These are phyloP conservation scores for Petrea volubilis DNA, from an alignment of 257 asterid genomes.

Conservation along the genomic window DNA sequence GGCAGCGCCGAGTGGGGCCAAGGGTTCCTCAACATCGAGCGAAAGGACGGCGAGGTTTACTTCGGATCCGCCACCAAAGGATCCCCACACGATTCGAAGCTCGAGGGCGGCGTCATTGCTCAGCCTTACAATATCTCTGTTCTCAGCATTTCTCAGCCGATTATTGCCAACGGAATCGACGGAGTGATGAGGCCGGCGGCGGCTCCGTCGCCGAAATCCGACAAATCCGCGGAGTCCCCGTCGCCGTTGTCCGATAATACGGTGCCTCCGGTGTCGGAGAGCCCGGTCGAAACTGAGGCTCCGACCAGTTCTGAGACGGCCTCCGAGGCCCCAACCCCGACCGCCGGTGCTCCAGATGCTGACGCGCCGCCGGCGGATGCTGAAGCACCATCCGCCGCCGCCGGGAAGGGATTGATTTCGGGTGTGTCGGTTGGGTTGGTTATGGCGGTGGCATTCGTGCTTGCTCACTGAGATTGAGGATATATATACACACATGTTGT, in stretches of 20 bases:
- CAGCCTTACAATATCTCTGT: neutral
- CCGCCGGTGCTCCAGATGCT: conserved; percentile 3
- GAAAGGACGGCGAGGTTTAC: neutral
- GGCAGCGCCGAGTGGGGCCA: neutral
- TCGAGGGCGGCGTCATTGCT: neutral
- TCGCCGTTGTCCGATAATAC: neutral
- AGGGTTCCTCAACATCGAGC: neutral
- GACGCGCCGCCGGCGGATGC: conserved; percentile 15
- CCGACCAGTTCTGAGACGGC: neutral
- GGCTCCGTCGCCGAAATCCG: conserved; percentile 33
- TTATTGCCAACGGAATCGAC: conserved; percentile 31
- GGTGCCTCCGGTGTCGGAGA: neutral
- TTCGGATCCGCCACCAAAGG: neutral
- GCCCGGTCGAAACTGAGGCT: conserved; percentile 7
- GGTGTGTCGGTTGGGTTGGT: conserved; percentile 16
- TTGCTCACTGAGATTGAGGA: neutral
- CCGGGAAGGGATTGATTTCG: neutral
- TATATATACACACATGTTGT: too few species aligned
- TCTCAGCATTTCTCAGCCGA: neutral
- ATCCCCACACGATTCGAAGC: neutral
- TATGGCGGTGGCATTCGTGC: neutral
- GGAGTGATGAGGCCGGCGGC: conserved; percentile 1
- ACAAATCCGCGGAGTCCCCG: neutral
- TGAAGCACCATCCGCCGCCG: neutral
- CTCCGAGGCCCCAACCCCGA: neutral